phyloP scores from a whole-genome alignment of 2,329 filamentous ascomycete species.

The Lasiodiplodia gonubiensis region DNA sequence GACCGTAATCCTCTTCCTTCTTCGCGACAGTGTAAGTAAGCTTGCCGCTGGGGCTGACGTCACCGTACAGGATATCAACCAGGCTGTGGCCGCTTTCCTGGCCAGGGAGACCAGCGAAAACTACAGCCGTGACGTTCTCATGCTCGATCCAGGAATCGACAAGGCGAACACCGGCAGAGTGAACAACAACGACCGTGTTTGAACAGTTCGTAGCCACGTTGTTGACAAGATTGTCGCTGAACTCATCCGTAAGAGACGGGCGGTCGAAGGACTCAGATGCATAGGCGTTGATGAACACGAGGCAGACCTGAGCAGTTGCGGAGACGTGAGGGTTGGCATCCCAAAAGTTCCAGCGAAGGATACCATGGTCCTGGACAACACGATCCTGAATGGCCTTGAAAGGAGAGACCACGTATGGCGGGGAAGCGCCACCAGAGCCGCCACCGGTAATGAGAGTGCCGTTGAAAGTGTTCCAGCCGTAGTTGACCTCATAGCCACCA shows the following conservation, averaged over 20 bases:
- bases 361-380: slow-evolving; percentile 36
- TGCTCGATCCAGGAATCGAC: slow-evolving; percentile 41
- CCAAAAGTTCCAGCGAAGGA: slow-evolving; percentile 45
- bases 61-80: slow-evolving; percentile 37
- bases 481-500: slow-evolving; percentile 48
- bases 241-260: slow-evolving; percentile 49
- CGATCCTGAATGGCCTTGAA: slow-evolving; percentile 49
- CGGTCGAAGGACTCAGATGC: slow-evolving; percentile 55
- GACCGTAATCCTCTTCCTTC: slow-evolving; percentile 75
- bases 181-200: slow-evolving; percentile 58
- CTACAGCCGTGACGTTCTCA: slow-evolving; percentile 40
- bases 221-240: slow-evolving; percentile 49
- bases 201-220: slow-evolving; percentile 53
- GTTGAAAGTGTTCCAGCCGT: slow-evolving; percentile 51
- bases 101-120: slow-evolving; percentile 41
- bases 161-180: slow-evolving; percentile 45
- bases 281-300: slow-evolving; percentile 66
- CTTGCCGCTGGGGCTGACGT: slow-evolving; percentile 75
- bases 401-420: slow-evolving; percentile 47
- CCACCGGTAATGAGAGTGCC: slow-evolving; percentile 47
- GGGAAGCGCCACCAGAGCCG: slow-evolving; percentile 48
- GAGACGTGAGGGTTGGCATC: slow-evolving; percentile 40
- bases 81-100: slow-evolving; percentile 39
- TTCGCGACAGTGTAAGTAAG: slow-evolving; percentile 88
- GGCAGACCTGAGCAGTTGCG: slow-evolving; percentile 52